phyloP scores from a whole-genome alignment of 257 asterid species.

The Solanum corneliomulleri region DNA sequence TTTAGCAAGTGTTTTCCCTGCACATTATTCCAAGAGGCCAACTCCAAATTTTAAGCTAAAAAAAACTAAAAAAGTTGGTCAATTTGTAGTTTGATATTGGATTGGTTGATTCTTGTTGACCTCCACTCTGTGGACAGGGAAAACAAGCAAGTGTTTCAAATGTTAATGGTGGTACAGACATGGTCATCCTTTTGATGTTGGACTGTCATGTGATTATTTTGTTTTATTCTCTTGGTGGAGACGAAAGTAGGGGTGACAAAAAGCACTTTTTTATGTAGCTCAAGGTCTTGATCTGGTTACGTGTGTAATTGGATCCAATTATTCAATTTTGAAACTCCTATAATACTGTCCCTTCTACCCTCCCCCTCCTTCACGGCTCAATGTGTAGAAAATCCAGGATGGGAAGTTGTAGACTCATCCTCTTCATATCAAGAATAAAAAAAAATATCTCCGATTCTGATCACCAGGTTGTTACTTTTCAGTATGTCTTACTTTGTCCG shows the following conservation, averaged over 20 bases:
- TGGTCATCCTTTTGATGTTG: not conserved
- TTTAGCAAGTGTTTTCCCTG: no score
- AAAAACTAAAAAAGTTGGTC: no score
- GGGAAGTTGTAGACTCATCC: not conserved
- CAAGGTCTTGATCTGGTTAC: not conserved
- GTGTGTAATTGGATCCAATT: not conserved
- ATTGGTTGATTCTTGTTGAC: not conserved
- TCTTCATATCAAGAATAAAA: not conserved
- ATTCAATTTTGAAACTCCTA: not conserved
- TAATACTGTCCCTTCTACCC: not conserved
- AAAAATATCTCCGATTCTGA: no score
- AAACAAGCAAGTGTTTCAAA: not conserved
- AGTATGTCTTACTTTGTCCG: not conserved
- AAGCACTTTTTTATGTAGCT: not conserved
- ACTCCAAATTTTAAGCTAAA: not conserved
- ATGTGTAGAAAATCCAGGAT: not conserved
- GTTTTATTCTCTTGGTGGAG: not conserved
- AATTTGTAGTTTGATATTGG: not conserved
- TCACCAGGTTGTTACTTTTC: not conserved
- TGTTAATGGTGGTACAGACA: not conserved
- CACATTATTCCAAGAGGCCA: not conserved
- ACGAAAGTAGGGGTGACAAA: not conserved
- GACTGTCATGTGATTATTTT: not conserved
- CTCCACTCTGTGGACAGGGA: not conserved
- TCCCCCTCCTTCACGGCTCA: not conserved